Evolutionary conservation across 2,329 filamentous ascomycete genomes (phyloP).

Genomic region (Monilinia fructigena): DNA sequence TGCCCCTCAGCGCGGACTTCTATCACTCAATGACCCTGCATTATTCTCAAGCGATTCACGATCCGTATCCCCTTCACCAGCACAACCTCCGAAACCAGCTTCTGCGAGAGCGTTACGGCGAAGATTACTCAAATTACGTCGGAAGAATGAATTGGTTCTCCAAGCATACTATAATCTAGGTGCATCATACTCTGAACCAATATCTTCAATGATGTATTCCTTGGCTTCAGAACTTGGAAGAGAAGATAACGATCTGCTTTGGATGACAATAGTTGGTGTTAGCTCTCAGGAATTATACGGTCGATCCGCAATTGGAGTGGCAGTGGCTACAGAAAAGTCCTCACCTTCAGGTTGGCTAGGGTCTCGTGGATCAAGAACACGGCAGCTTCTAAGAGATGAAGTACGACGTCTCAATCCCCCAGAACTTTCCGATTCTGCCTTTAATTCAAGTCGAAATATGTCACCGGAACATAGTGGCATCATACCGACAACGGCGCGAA

Average conservation of each 20-base stretch:
- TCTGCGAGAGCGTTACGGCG: conserved; percentile 72
- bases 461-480: conserved; percentile 70
- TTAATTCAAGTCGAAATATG: conserved; percentile 58
- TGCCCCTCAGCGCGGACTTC: conserved; percentile 58
- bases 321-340: conserved; percentile 58
- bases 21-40: conserved; percentile 52
- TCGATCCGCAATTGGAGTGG: conserved; percentile 76
- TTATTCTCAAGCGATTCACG: conserved; percentile 45
- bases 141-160: conserved; percentile 73
- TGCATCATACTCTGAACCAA: conserved; percentile 89
- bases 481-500: conserved; percentile 84
- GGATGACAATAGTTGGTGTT: conserved; percentile 91
- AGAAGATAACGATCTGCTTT: conserved; percentile 94
- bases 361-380: conserved; percentile 76
- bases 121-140: conserved; percentile 70
- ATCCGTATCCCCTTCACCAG: conserved; percentile 51
- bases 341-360: conserved; percentile 73
- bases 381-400: conserved; percentile 85
- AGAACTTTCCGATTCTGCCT: conserved; percentile 54
- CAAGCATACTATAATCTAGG: conserved; percentile 83
- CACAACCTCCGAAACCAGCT: conserved; percentile 58
- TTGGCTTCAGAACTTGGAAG: conserved; percentile 91
- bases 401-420: conserved; percentile 89
- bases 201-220: conserved; percentile 92
- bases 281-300: conserved; percentile 93